Percentiles rank a stretch among this genome's conserved stretches.
phyloP scores from a whole-genome alignment of 2,329 filamentous ascomycete species.

The Sclerotinia minor region DNA sequence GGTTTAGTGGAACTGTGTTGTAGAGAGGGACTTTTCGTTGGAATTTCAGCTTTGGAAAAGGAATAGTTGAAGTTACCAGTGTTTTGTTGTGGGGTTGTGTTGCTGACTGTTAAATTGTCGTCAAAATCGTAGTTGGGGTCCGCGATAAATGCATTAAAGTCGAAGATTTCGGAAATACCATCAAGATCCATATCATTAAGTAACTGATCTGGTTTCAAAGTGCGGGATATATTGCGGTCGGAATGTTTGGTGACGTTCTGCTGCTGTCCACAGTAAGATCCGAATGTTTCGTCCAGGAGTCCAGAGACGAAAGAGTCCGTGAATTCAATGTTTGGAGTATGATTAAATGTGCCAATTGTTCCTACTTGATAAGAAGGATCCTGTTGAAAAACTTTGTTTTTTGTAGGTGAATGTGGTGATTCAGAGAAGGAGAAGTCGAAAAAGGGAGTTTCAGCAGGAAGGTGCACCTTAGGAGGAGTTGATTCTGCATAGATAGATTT shows the following conservation, averaged over 20 bases:
- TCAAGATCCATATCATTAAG: neutral
- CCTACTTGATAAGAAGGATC: neutral
- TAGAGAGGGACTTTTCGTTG: neutral
- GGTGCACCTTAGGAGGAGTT: neutral
- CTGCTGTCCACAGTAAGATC: neutral
- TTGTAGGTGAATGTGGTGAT: neutral
- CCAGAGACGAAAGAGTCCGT: neutral
- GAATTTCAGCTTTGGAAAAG: neutral
- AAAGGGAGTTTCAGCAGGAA: neutral
- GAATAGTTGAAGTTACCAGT: neutral
- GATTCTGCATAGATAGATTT: slow-evolving; percentile 11
- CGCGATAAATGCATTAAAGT: neutral
- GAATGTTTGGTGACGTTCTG: neutral
- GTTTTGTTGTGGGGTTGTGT: neutral
- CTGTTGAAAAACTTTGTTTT: neutral
- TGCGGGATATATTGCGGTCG: neutral
- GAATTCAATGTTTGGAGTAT: neutral
- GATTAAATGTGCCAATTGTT: neutral
- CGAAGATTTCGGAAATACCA: neutral
- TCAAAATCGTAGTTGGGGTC: too few species aligned
- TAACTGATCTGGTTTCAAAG: neutral
- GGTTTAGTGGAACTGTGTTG: too few species aligned
- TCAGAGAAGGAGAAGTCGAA: neutral
- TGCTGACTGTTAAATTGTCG: neutral
- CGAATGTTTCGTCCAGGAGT: neutral